Base-by-base conservation (phyloP, 2,329 filamentous ascomycete species). In the Epichloe elymi region DNA sequence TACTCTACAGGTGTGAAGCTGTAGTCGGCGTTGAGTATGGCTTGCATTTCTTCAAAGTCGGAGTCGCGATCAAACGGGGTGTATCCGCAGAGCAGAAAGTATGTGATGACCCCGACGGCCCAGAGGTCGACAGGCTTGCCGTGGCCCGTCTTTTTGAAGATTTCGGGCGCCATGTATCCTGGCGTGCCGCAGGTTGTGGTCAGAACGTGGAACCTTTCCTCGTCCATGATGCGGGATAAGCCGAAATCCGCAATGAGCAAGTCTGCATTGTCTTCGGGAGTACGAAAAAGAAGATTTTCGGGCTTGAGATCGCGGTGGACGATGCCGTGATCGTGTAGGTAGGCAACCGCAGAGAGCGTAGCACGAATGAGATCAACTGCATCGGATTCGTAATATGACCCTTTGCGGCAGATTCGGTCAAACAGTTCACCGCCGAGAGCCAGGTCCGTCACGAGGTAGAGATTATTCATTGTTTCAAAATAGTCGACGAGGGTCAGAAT, bases 391-490 rank as follows among this genome's bases (percentile, higher is more conserved):
- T 94, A 97, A 75, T 98, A 98, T 54, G 88, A 95, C 58, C 93
- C 93, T 72, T 98, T 98, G 57, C 93, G 86, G 70, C 93, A 98
- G 68, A 98, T 98, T 60, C 93, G 88, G 68, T 98, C 93, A 67
- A 98, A 98, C 15, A 98, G 81, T 69, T 98, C 93, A 59, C 93
- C 93, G 56, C 93, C 93, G 17, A 97, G 82, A 17, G 93, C 93
- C 35, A 98, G 85, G 64, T 98, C 93, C 42, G 93, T 97, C 48
- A 98, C 93, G 38, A 98, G 83, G 67, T 98, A 98, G 58, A 98
- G 79, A 70, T 98, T 98, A 73, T 98, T 97, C 87, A 96, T 95
- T 6, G 93, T 98, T 73, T 98, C 93, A 65, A 98, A 98, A 70
- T 97, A 98, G 73, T 98, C 93, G 61, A 97, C 93, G 53, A 98